Evolutionary conservation across 2,329 filamentous ascomycete genomes (phyloP).

Genomic region (Chalaropsis thielavioides): DNA sequence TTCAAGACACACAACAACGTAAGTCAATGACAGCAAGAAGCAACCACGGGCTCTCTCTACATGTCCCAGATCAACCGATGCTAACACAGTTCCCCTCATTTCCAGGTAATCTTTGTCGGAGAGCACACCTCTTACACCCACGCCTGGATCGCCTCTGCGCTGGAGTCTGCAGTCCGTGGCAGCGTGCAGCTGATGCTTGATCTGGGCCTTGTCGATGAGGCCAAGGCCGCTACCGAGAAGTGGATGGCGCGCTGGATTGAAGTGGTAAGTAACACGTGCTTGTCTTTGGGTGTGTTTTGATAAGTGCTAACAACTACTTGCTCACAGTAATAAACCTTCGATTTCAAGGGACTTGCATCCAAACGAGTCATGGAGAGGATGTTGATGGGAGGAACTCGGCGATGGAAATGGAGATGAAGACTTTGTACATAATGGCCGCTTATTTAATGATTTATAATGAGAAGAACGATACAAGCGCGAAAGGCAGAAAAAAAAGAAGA

Average conservation of each 20-base stretch:
- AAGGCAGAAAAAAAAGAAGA: background rate
- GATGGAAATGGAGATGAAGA: background rate
- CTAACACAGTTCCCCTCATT: background rate
- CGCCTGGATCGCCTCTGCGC: slow-evolving; percentile 52
- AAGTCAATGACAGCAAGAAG: slow-evolving; percentile 3
- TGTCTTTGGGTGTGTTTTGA: background rate
- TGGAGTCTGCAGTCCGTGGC: slow-evolving; percentile 53
- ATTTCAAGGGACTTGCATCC: background rate
- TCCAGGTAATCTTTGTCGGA: slow-evolving; percentile 48
- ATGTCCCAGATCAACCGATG: background rate
- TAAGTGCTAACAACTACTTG: background rate
- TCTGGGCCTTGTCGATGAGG: slow-evolving; percentile 54
- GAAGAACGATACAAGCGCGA: background rate
- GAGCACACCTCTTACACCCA: slow-evolving; percentile 61
- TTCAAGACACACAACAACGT: slow-evolving; percentile 38
- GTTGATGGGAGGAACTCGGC: no score
- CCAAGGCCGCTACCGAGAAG: slow-evolving; percentile 45
- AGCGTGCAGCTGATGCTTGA: slow-evolving; percentile 47
- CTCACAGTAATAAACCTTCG: background rate
- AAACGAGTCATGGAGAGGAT: background rate
- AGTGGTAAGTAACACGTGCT: slow-evolving; percentile 21
- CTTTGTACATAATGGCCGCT: background rate
- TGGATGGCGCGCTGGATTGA: slow-evolving; percentile 58
- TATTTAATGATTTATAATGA: background rate
- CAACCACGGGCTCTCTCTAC: background rate